phyloP scores from a whole-genome alignment of 2,329 filamentous ascomycete species.

The Ilyonectria robusta region DNA sequence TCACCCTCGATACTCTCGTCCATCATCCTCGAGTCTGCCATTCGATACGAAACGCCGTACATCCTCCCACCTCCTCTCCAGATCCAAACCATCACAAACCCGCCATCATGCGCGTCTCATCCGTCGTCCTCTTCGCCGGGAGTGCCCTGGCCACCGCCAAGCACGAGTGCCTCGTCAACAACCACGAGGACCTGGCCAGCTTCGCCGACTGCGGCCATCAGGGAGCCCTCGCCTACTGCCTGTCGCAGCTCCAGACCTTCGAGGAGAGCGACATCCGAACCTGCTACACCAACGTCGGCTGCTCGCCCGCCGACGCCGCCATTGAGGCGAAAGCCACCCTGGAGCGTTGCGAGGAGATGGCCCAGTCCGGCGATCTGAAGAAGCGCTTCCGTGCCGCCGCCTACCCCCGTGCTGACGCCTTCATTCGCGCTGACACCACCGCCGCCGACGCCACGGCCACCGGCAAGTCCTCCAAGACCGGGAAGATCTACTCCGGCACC shows the following conservation, averaged over 20 bases:
- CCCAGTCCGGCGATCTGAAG: slow-evolving; percentile 46
- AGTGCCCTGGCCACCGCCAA: slow-evolving; percentile 50
- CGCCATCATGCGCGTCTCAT: slow-evolving; percentile 50
- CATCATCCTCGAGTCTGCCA: slow-evolving; percentile 20
- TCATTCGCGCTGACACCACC: slow-evolving; percentile 17
- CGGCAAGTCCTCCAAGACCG: slow-evolving; percentile 14
- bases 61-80: slow-evolving; percentile 3
- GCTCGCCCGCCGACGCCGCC: slow-evolving; percentile 50
- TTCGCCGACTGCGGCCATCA: slow-evolving; percentile 61
- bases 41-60: slow-evolving; percentile 1
- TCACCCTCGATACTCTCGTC: slow-evolving; percentile 14
- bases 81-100: slow-evolving; percentile 3
- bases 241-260: slow-evolving; percentile 53
- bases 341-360: slow-evolving; percentile 51
- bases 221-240: slow-evolving; percentile 59
- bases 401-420: slow-evolving; percentile 34
- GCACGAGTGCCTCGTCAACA: slow-evolving; percentile 57
- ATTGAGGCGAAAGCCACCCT: slow-evolving; percentile 49
- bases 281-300: slow-evolving; percentile 56
- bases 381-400: slow-evolving; percentile 46
- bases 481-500: slow-evolving; percentile 39
- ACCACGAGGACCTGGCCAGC: slow-evolving; percentile 56
- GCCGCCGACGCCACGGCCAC: slow-evolving; percentile 31
- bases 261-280: slow-evolving; percentile 53
- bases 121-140: slow-evolving; percentile 53